Percentiles rank a stretch among this genome's conserved stretches.
phyloP scores from a whole-genome alignment of 192 early-diverging fungal species.

The Lobosporangium transversale region DNA sequence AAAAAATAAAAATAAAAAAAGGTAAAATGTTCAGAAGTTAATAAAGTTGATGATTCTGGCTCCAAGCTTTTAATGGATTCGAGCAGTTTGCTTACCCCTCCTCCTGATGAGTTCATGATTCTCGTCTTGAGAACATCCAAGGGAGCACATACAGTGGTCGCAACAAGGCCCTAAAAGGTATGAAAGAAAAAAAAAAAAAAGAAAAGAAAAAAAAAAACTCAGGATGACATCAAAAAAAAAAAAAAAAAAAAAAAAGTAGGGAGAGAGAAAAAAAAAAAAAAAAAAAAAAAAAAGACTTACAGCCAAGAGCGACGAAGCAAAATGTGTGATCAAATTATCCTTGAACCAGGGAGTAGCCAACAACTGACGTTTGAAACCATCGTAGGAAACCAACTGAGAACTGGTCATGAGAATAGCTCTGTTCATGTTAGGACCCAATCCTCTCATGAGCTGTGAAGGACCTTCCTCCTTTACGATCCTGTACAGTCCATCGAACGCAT shows the following conservation, averaged over 20 bases:
- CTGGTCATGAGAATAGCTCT: slow-evolving; percentile 89
- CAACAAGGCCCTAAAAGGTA: slow-evolving; percentile 68
- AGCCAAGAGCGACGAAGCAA: slow-evolving; percentile 75
- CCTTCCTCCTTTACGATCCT: slow-evolving; percentile 88
- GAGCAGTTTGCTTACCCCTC: no score
- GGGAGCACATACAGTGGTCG: slow-evolving; percentile 80
- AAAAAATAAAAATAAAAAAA: neutral
- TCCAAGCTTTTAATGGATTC: no score
- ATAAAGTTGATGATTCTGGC: no score
- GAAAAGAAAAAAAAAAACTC: neutral
- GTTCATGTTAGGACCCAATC: slow-evolving; percentile 89
- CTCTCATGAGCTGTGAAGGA: slow-evolving; percentile 80
- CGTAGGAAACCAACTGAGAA: slow-evolving; percentile 79
- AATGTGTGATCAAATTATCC: slow-evolving; percentile 75
- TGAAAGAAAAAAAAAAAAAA: slow-evolving; percentile 1
- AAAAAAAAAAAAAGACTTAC: slow-evolving; percentile 47
- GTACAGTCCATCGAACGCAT: slow-evolving; percentile 76
- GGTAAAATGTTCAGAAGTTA: neutral
- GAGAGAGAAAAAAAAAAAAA: neutral
- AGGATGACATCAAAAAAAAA: neutral
- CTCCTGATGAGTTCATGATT: slow-evolving; percentile 77
- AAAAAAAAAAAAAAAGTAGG: neutral
- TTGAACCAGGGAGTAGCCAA: slow-evolving; percentile 64
- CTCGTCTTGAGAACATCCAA: slow-evolving; percentile 88
- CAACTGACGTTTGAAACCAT: slow-evolving; percentile 79